Evolutionary conservation across 768 basidiomycete species (phyloP).

Genomic region (Clathrus columnatus): DNA sequence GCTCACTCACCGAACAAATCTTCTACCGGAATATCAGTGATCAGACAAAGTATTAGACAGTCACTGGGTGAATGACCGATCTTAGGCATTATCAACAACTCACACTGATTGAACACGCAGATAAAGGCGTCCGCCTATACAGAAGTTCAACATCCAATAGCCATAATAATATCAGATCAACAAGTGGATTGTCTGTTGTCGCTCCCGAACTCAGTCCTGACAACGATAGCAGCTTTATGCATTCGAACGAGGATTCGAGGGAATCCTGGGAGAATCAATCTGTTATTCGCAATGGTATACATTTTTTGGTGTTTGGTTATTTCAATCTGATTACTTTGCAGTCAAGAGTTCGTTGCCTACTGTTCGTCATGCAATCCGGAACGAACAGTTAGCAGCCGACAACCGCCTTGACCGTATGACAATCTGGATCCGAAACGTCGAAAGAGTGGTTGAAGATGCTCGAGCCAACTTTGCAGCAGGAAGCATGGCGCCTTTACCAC

Average conservation of each 20-base stretch:
- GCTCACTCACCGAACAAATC: conserved; percentile 19
- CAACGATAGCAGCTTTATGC: not conserved
- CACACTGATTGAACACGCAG: not conserved
- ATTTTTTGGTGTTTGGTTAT: not conserved
- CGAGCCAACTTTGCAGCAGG: conserved; percentile 62
- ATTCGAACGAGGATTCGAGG: conserved; percentile 14
- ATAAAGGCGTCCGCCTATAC: conserved; percentile 54
- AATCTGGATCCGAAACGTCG: conserved; percentile 75
- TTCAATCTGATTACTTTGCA: conserved; percentile 12
- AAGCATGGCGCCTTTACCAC: conserved; percentile 40
- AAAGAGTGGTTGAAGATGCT: conserved; percentile 80
- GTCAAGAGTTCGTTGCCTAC: conserved; percentile 46
- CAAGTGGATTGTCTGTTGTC: conserved; percentile 7
- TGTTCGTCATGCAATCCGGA: conserved; percentile 44
- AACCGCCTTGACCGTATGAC: conserved; percentile 59
- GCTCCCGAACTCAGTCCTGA: conserved; percentile 1
- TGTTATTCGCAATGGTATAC: conserved; percentile 35
- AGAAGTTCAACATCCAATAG: conserved; percentile 52
- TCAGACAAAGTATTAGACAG: conserved; percentile 64
- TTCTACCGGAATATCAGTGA: conserved; percentile 32
- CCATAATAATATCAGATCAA: conserved; percentile 20
- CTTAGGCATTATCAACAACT: not conserved
- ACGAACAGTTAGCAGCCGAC: conserved; percentile 45
- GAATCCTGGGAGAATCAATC: conserved; percentile 46
- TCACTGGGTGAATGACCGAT: conserved; percentile 51